These are phyloP conservation scores for Syzygium aqueum DNA, from an alignment of 345 rosid genomes.

Conservation along the genomic window DNA sequence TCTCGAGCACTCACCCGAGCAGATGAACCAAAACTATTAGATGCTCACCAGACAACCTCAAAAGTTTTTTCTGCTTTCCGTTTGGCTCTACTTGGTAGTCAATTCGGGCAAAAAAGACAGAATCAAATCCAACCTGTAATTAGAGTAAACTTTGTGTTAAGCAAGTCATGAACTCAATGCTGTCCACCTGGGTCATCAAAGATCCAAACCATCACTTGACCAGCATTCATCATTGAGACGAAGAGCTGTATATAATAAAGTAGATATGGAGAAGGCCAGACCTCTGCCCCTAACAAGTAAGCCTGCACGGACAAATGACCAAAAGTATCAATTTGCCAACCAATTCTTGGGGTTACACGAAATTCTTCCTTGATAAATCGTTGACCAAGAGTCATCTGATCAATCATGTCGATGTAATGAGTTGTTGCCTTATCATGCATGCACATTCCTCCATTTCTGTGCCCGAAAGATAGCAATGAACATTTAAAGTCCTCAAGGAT, in stretches of 20 bases:
- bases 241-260: background rate
- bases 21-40: conserved; percentile 77
- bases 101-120: conserved; percentile 80
- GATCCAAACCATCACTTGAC: background rate
- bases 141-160: background rate
- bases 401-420: conserved; percentile 96
- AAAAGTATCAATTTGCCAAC: conserved; percentile 98
- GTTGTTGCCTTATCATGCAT: conserved; percentile 97
- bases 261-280: conserved; percentile 2
- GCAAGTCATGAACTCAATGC: background rate
- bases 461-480: background rate
- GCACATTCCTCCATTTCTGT: conserved; percentile 97
- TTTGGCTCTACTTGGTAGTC: conserved; percentile 88
- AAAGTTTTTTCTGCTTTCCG: conserved; percentile 74
- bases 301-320: conserved; percentile 99
- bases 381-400: conserved; percentile 94
- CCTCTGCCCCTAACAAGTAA: conserved; percentile 89
- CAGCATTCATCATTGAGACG: background rate
- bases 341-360: conserved; percentile 81
- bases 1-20: conserved; percentile 39
- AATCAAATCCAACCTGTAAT: conserved; percentile 81
- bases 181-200: background rate
- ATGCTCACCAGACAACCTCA: conserved; percentile 90
- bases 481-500: background rate
- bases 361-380: conserved; percentile 63